phyloP scores from a whole-genome alignment of 2,329 filamentous ascomycete genomes.

The Shiraia sp. region DNA sequence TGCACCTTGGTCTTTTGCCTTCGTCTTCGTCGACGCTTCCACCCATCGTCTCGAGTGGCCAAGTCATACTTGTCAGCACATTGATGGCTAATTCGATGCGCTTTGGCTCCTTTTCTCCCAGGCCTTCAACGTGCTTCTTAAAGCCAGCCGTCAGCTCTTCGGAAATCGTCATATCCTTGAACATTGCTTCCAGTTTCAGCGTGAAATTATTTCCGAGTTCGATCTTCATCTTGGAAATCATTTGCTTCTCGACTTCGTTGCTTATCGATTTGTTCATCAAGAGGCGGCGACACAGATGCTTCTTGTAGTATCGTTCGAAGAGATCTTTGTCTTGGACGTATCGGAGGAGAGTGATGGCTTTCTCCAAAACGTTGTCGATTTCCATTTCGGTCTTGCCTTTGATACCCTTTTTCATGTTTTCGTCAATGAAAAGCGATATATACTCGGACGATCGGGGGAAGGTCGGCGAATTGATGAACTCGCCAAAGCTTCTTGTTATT shows the following conservation, averaged over 20 bases:
- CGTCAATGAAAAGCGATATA: constrained; percentile 94
- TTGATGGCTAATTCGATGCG: constrained; percentile 80
- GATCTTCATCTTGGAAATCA: constrained; percentile 96
- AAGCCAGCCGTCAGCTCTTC: constrained; percentile 80
- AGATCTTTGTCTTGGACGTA: constrained; percentile 92
- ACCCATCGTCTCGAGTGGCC: constrained; percentile 87
- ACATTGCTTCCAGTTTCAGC: constrained; percentile 92
- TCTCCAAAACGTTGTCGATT: constrained; percentile 81
- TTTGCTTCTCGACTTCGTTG: constrained; percentile 89
- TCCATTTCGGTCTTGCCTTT: constrained; percentile 90
- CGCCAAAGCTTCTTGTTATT: constrained; percentile 82
- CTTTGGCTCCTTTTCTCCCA: constrained; percentile 60
- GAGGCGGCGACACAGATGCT: constrained; percentile 85
- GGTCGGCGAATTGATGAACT: constrained; percentile 79
- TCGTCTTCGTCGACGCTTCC: constrained; percentile 57
- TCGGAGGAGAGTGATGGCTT: constrained; percentile 83
- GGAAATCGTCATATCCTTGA: constrained; percentile 91
- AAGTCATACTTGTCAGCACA: constrained; percentile 90
- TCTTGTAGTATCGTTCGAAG: constrained; percentile 98
- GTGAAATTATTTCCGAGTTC: constrained; percentile 96
- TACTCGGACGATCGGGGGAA: constrained; percentile 86
- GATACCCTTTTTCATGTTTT: constrained; percentile 91
- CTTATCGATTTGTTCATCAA: constrained; percentile 88
- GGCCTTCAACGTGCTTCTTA: constrained; percentile 67
- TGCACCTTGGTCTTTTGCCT: constrained; percentile 58